phyloP scores from a whole-genome alignment of 1,284 basidiomycete species.

The Malassezia caprae region DNA sequence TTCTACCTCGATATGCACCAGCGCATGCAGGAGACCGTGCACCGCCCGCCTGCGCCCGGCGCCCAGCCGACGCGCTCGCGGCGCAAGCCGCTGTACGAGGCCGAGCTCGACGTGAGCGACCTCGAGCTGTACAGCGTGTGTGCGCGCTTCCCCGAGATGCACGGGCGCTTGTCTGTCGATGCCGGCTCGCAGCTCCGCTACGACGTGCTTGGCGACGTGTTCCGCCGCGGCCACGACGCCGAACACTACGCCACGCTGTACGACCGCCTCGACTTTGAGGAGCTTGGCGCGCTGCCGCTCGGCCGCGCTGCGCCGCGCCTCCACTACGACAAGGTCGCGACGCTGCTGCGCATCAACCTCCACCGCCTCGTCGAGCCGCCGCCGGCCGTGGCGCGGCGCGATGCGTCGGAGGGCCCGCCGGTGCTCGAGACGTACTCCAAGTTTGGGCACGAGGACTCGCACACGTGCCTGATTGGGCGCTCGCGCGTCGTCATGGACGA shows the following conservation, averaged over 20 bases:
- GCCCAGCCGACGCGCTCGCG: conserved; percentile 18
- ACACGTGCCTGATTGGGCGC: conserved; percentile 60
- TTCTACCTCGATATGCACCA: conserved; percentile 89
- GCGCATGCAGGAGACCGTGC: conserved; percentile 64
- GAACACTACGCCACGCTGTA: conserved; percentile 23
- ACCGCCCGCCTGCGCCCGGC: conserved; percentile 43
- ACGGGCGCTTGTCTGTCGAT: conserved; percentile 18
- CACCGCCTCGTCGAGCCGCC: conserved; percentile 51
- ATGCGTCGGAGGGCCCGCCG: neutral
- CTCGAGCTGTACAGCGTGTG: conserved; percentile 69
- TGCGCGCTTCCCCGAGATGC: conserved; percentile 57
- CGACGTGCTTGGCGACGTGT: conserved; percentile 71
- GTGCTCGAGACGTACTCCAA: conserved; percentile 53
- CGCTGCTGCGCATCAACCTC: conserved; percentile 74
- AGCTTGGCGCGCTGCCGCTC: conserved; percentile 57
- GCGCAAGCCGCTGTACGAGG: conserved; percentile 85
- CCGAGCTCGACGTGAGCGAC: conserved; percentile 69
- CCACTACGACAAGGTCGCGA: conserved; percentile 60
- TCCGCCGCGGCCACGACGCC: conserved; percentile 59
- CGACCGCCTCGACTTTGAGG: conserved; percentile 72
- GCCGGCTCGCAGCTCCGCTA: conserved; percentile 28
- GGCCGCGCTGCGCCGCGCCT: conserved; percentile 52
- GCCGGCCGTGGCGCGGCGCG: neutral
- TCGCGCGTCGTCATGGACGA: conserved; percentile 50
- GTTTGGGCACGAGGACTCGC: conserved; percentile 78